These are phyloP conservation scores for Hyparrhenia diplandra DNA, from an alignment of 176 grass and related monocot species.

Conservation along the genomic window DNA sequence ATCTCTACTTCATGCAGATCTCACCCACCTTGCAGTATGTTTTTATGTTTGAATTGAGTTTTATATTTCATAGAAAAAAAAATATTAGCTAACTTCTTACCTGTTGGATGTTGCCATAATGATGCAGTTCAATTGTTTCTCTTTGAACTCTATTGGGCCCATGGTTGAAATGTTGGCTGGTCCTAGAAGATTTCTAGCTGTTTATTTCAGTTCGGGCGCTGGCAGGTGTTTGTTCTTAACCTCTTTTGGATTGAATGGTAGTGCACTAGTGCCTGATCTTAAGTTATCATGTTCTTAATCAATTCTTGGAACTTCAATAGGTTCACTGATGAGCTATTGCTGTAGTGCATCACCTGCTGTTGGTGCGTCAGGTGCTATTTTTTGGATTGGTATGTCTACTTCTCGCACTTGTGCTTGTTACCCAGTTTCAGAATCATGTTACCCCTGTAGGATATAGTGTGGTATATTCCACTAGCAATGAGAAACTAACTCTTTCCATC, in stretches of 20 bases:
- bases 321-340: slow-evolving; percentile 81
- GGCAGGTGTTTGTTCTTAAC: slow-evolving; percentile 49
- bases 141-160: slow-evolving; percentile 90
- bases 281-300: slow-evolving; percentile 19
- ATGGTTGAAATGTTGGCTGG: slow-evolving; percentile 70
- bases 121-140: slow-evolving; percentile 89
- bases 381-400: slow-evolving; percentile 68
- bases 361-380: slow-evolving; percentile 91
- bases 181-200: slow-evolving; percentile 61
- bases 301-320: slow-evolving; percentile 40
- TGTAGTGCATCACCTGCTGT: slow-evolving; percentile 58
- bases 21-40: slow-evolving; percentile 77
- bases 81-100: slow-evolving; percentile 16
- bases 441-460: neutral
- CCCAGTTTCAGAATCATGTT: neutral
- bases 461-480: slow-evolving; percentile 2
- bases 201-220: slow-evolving; percentile 78
- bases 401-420: neutral
- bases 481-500: neutral
- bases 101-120: neutral
- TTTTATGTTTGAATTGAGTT: neutral
- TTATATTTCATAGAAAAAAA: neutral
- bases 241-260: neutral
- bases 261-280: neutral
- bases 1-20: slow-evolving; percentile 75